These are phyloP conservation scores for Hypholoma sublateritium DNA, from an alignment of 768 basidiomycete genomes.

Conservation along the genomic window DNA sequence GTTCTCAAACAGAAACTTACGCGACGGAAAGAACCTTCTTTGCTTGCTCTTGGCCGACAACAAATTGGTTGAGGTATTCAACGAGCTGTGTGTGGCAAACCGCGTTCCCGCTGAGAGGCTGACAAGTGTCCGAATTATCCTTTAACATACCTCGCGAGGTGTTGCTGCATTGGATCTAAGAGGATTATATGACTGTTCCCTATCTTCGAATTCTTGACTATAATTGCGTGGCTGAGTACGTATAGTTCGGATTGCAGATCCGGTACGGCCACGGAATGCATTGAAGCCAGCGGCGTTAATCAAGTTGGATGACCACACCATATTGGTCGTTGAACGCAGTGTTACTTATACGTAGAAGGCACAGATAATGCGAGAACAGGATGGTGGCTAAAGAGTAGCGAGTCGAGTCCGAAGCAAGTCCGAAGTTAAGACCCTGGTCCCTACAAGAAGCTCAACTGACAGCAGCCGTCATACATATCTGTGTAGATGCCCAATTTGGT, in stretches of 20 bases:
- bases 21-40: constrained; percentile 95
- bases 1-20: constrained; percentile 45
- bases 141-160: constrained; percentile 40
- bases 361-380: too few species aligned
- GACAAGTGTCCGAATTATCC: not conserved
- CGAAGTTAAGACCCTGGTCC: too few species aligned
- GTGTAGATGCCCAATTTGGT: too few species aligned
- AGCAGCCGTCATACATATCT: too few species aligned
- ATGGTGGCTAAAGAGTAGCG: too few species aligned
- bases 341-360: not conserved
- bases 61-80: constrained; percentile 83
- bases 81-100: constrained; percentile 52
- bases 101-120: not conserved
- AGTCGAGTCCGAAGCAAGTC: too few species aligned
- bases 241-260: constrained; percentile 31
- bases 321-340: not conserved
- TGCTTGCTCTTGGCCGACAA: constrained; percentile 89
- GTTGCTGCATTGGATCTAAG: constrained; percentile 21
- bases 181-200: not conserved
- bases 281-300: constrained; percentile 1
- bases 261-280: constrained; percentile 16
- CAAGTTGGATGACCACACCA: constrained; percentile 9
- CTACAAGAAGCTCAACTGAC: too few species aligned
- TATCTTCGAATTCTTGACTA: constrained; percentile 13
- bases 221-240: constrained; percentile 59